A percentile compares a stretch with the other conserved stretches of the same genome.
These are phyloP conservation scores for Torrubiellomyces zombiae DNA, from an alignment of 2,329 filamentous ascomycete species.

Conservation along the genomic window DNA sequence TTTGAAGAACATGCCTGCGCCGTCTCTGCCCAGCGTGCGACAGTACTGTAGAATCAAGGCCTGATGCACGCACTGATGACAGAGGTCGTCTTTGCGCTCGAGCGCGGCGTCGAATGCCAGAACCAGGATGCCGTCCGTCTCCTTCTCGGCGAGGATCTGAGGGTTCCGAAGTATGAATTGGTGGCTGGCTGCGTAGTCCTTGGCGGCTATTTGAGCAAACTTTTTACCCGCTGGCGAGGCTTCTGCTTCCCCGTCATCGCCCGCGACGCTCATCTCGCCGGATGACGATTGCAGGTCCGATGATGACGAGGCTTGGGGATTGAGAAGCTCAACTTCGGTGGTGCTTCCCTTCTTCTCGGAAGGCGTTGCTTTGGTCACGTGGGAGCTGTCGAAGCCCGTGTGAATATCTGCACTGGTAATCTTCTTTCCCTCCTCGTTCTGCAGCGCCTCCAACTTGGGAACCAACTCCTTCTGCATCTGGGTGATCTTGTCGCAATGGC, in stretches of 20 bases:
- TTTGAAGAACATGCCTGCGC: slow-evolving; percentile 88
- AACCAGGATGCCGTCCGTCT: slow-evolving; percentile 80
- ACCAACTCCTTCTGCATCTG: slow-evolving; percentile 61
- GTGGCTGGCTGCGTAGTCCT: slow-evolving; percentile 57
- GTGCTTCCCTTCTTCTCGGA: slow-evolving; percentile 29
- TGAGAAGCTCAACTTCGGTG: slow-evolving; percentile 55
- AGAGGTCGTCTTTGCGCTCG: slow-evolving; percentile 57
- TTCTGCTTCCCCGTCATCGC: slow-evolving; percentile 58
- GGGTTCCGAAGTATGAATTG: slow-evolving; percentile 68
- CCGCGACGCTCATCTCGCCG: slow-evolving; percentile 21
- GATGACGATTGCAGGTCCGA: slow-evolving; percentile 3
- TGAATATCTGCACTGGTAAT: slow-evolving; percentile 87
- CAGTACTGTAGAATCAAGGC: slow-evolving; percentile 90
- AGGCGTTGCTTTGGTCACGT: slow-evolving; percentile 47
- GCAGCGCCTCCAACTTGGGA: slow-evolving; percentile 60
- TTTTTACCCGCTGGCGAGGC: slow-evolving; percentile 62
- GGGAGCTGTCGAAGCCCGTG: slow-evolving; percentile 79
- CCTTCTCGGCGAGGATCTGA: slow-evolving; percentile 61
- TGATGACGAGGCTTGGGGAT: slow-evolving; percentile 38
- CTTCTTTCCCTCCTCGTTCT: slow-evolving; percentile 72
- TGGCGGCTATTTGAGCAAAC: slow-evolving; percentile 63
- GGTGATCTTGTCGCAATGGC: slow-evolving; percentile 62
- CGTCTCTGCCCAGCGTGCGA: slow-evolving; percentile 71
- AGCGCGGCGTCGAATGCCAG: slow-evolving; percentile 83
- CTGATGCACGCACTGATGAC: slow-evolving; percentile 82